Evolutionary conservation across 2,329 filamentous ascomycete species (phyloP), one percentile per base, ranked within the genome.

Genomic region (Fusarium avenaceum): DNA sequence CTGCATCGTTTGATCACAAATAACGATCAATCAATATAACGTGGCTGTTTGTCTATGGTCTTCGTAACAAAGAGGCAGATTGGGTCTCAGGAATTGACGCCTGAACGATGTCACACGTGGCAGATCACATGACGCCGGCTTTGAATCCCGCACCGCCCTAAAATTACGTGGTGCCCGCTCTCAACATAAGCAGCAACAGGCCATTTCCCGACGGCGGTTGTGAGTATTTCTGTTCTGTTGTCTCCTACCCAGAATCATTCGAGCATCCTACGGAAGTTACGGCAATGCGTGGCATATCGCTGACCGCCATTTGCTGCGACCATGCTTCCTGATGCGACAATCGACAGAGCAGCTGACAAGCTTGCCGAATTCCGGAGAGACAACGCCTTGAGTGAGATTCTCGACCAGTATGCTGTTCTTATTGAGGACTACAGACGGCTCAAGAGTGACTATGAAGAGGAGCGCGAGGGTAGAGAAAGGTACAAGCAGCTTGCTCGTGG

Each of bases 381-480:
- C 7, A 72, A 72, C 43, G 57, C 66, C 7, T 69, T 80, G 4
- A 49, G 71, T 10, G 69, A 74, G 3, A 75, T 79, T n/a, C 65
- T 79, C 4, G 72, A 77, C 19, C 67, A 71, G 4, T 81, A 82
- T 20, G 13, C 33, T 2, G 32, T 58, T 33, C 77, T 89, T 8
- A 76, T 89, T n/a, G 79, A 83, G 8, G 81, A 83, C 59, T 88
- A 89, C 75, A 84, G 80, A 58, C 79, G 80, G 1, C 78, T 89
- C 30, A 87, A 85, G 71, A 86, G 82, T 63, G 84, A 88, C 63
- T 87, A 85, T 54, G 86, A 88, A 65, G 84, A 88, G 64, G 85
- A 85, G 63, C 82, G 84, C 40, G 84, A 85, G 48, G 76, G 80
- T 0, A 78, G 85, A 5, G 85, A 87, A 61, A 82, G 82, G 42